Evolutionary conservation across 148 eudicot species (phyloP).

Genomic region (Camellia japonica): DNA sequence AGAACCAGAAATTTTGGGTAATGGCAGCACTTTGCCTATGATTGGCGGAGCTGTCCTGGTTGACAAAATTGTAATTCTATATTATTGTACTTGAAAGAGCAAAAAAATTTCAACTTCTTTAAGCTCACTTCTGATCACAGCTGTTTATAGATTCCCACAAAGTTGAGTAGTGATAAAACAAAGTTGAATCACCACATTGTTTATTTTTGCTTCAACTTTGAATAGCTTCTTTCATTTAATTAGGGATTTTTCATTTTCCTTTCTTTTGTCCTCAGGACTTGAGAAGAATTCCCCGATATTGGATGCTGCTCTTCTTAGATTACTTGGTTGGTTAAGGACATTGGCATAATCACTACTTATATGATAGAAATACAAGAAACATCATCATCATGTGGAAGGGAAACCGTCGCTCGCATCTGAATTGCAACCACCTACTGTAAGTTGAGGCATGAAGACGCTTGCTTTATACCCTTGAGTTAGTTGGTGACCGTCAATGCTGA

Average conservation of each 20-base stretch:
- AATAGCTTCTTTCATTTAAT: background rate
- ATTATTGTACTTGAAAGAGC: background rate
- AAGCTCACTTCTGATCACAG: background rate
- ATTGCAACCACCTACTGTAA: background rate
- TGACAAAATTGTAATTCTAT: background rate
- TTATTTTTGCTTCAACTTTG: slow-evolving; percentile 7
- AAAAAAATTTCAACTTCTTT: background rate
- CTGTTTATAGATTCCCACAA: background rate
- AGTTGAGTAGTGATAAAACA: background rate
- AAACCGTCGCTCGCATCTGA: background rate
- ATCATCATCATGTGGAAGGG: background rate
- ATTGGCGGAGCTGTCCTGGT: background rate
- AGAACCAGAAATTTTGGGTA: background rate
- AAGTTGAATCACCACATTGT: background rate
- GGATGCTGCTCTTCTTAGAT: slow-evolving; percentile 79
- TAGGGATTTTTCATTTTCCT: background rate
- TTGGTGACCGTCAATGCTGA: background rate
- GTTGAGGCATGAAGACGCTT: slow-evolving; percentile 3
- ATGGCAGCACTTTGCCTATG: background rate
- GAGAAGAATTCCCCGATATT: slow-evolving; percentile 72
- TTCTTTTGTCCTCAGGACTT: slow-evolving; percentile 44
- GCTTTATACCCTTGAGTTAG: background rate
- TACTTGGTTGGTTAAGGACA: slow-evolving; percentile 91
- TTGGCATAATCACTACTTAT: slow-evolving; percentile 50
- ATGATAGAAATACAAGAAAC: background rate